phyloP scores from a whole-genome alignment of 202 grass and related monocot genomes.

The Sporobolus alterniflorus region DNA sequence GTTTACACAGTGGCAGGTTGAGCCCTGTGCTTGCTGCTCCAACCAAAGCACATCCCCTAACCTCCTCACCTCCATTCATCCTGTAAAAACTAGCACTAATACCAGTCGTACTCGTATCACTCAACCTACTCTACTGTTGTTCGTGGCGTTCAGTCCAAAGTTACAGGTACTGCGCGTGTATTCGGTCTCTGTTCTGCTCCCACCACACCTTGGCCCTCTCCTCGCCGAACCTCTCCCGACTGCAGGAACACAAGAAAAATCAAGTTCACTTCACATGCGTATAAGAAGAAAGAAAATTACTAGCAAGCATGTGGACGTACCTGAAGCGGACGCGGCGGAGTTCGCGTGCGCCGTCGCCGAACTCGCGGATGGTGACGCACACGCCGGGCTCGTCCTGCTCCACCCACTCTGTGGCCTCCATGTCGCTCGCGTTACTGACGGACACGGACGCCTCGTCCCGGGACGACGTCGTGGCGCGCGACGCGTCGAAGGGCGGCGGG shows the following conservation, averaged over 20 bases:
- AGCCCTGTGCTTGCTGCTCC: neutral
- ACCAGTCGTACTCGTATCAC: slow-evolving; percentile 23
- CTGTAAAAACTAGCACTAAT: slow-evolving; percentile 41
- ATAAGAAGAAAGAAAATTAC: no score
- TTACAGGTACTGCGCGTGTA: slow-evolving; percentile 93
- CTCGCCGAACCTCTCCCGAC: slow-evolving; percentile 89
- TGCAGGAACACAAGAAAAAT: slow-evolving; percentile 39
- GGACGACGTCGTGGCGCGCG: slow-evolving; percentile 88
- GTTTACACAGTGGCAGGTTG: slow-evolving; percentile 29
- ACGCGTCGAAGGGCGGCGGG: slow-evolving; percentile 48
- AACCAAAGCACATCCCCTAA: neutral
- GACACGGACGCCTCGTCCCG: slow-evolving; percentile 87
- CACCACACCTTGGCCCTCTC: slow-evolving; percentile 93
- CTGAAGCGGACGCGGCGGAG: slow-evolving; percentile 98
- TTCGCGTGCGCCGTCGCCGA: slow-evolving; percentile 86
- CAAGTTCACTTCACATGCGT: neutral
- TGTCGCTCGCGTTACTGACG: slow-evolving; percentile 88
- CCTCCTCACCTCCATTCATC: neutral
- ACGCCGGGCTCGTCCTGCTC: slow-evolving; percentile 95
- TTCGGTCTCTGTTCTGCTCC: slow-evolving; percentile 90
- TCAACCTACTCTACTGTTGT: slow-evolving; percentile 33
- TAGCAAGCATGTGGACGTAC: no score
- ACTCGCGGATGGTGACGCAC: slow-evolving; percentile 90
- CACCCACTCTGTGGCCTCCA: slow-evolving; percentile 84
- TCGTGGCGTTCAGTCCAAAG: neutral